Base-by-base conservation (phyloP, 352 stramenopile species). In the Plasmopara muralis region DNA sequence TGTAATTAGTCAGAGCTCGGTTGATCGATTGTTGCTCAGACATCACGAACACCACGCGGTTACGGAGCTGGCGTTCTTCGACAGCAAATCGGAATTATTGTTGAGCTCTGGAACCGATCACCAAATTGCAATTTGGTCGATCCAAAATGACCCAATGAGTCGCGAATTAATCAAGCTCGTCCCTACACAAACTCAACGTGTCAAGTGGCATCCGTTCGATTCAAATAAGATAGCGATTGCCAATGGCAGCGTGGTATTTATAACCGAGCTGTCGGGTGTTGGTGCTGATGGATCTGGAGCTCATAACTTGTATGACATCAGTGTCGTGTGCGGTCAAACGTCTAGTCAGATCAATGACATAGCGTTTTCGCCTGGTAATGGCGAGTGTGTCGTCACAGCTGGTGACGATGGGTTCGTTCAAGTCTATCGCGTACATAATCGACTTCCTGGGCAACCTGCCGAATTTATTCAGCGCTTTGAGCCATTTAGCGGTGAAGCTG, bases 161-260 rank as follows among this genome's bases (percentile, higher is more conserved):
- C 66, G 72, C 28, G 76, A 89, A 47, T 43, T 93, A 30, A 43
- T 86, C 28, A 88, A 88, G 51, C 55, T 79, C 8, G 53, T 93
- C 18, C 74, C 72, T 4, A 74, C 66, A 9, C 60, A 72, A 0
- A 64, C 76, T 7, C 79, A 89, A 57, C 79, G 76, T 33, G 80
- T 90, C 9, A 80, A 89, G 50, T 93, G 82, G 82, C 82, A 93
- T 53, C 82, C 82, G 37, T 77, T 72, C 6, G 75, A 90, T 55
- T 72, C 72, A 13, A 84, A 72, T 44, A 83, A 83, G 58, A 83
- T 93, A 50, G 82, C 73, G 12, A 74, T 90, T 50, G 77, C 81
- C 37, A 77, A 79, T 38, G 75, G 80, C 55, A 74, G 62, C 33
- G 70, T 77, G 0, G 75, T 85, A 16, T 89, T 82, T 47, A 66